Percentiles rank a stretch among this genome's conserved stretches.
These are phyloP conservation scores for Albugo laibachii DNA, from an alignment of 352 stramenopile species.

Conservation along the genomic window DNA sequence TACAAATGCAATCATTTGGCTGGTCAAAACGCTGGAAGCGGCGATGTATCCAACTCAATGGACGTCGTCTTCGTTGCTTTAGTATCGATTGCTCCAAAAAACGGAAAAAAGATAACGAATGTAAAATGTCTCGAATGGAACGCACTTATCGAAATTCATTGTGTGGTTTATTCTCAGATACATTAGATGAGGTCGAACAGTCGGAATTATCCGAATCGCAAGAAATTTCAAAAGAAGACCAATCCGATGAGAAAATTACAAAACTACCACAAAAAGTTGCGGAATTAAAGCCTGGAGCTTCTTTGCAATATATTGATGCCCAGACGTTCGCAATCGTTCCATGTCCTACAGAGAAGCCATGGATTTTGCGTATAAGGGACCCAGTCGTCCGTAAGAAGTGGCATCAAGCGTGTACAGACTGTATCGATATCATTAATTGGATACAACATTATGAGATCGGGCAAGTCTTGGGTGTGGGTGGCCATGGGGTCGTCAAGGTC, in stretches of 20 bases:
- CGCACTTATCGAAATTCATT: background rate
- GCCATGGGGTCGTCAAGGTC: slow-evolving; percentile 48
- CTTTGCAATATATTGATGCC: slow-evolving; percentile 28
- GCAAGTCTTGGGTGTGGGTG: slow-evolving; percentile 39
- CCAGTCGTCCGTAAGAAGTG: slow-evolving; percentile 29
- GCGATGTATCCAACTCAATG: slow-evolving; percentile 55
- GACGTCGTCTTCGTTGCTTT: slow-evolving; percentile 46
- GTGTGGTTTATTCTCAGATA: background rate
- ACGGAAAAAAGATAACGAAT: background rate
- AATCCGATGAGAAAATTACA: background rate
- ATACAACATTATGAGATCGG: slow-evolving; percentile 49
- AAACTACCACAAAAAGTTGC: slow-evolving; percentile 19
- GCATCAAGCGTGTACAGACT: slow-evolving; percentile 43
- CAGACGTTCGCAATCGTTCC: slow-evolving; percentile 32
- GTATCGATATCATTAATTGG: slow-evolving; percentile 59
- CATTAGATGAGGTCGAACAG: background rate
- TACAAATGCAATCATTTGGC: slow-evolving; percentile 30
- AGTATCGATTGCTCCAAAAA: slow-evolving; percentile 10
- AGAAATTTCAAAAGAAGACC: background rate
- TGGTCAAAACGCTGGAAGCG: slow-evolving; percentile 64
- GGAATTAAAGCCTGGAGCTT: slow-evolving; percentile 33
- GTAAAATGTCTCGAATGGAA: too few species aligned
- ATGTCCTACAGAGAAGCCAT: slow-evolving; percentile 26
- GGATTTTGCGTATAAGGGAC: slow-evolving; percentile 33
- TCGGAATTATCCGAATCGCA: too few species aligned